Conservation (phyloP, 768 basidiomycete species). For the Amanita exitialis region DNA sequence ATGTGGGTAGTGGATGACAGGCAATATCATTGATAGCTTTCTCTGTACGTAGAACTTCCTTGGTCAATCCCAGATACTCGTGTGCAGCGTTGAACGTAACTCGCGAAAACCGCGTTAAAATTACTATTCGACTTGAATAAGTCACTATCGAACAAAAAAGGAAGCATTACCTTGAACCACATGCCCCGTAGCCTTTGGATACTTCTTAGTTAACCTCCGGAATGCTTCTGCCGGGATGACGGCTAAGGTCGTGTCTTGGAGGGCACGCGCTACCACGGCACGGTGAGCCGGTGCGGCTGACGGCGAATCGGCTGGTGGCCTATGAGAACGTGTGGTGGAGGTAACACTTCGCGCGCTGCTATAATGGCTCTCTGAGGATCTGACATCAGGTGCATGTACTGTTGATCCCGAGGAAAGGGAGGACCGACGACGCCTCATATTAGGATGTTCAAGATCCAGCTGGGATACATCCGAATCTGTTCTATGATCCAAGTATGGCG, state of each 20-base stretch:
- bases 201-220: slow-evolving; percentile 86
- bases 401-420: slow-evolving; percentile 64
- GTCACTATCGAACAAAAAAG: slow-evolving; percentile 3
- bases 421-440: slow-evolving; percentile 30
- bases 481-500: slow-evolving; percentile 21
- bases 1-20: slow-evolving; percentile 84
- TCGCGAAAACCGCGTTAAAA: slow-evolving; percentile 90
- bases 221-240: slow-evolving; percentile 99
- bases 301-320: slow-evolving; percentile 10
- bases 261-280: slow-evolving; percentile 85
- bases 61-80: slow-evolving; percentile 89
- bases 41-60: slow-evolving; percentile 92
- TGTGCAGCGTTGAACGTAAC: slow-evolving; percentile 98
- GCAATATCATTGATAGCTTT: slow-evolving; percentile 96
- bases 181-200: slow-evolving; percentile 93
- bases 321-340: slow-evolving; percentile 13
- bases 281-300: slow-evolving; percentile 36
- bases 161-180: slow-evolving; percentile 75
- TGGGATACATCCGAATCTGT: slow-evolving; percentile 60
- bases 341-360: slow-evolving; percentile 15
- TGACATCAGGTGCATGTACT: slow-evolving; percentile 36
- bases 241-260: slow-evolving; percentile 91
- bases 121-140: slow-evolving; percentile 42
- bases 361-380: slow-evolving; percentile 18
- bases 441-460: slow-evolving; percentile 33